phyloP scores from a whole-genome alignment of 164 flowering plant genomes.

The Annona cherimola region DNA sequence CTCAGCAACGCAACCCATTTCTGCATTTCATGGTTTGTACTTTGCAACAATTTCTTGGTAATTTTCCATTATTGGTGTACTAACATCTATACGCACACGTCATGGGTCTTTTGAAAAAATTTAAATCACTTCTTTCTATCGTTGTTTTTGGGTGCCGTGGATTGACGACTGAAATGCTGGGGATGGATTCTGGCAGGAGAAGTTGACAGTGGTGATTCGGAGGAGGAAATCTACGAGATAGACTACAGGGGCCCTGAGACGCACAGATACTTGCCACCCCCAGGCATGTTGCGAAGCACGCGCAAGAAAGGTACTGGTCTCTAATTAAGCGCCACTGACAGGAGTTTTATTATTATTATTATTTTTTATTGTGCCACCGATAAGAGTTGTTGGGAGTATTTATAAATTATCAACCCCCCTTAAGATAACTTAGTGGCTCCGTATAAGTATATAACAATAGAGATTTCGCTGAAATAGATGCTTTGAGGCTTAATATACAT shows the following conservation, averaged over 20 bases:
- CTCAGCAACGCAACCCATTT: slow-evolving; percentile 13
- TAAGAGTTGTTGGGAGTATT: background rate
- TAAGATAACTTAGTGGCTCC: background rate
- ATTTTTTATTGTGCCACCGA: no score
- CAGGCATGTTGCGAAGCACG: slow-evolving; percentile 8
- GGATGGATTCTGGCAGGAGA: no score
- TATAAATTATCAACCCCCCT: background rate
- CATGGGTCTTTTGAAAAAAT: background rate
- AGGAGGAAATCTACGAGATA: slow-evolving; percentile 51
- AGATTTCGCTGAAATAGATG: background rate
- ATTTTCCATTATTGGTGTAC: background rate
- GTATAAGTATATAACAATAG: background rate
- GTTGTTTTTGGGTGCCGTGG: background rate
- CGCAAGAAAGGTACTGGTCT: background rate
- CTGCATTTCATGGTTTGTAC: slow-evolving; percentile 29
- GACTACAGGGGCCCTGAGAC: slow-evolving; percentile 95
- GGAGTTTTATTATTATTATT: no score
- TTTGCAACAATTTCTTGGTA: background rate
- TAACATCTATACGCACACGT: no score
- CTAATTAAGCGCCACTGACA: no score
- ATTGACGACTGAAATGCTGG: background rate
- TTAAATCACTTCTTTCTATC: background rate
- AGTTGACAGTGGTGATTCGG: background rate
- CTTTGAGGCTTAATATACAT: background rate
- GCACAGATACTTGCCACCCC: slow-evolving; percentile 63